Base-by-base conservation (phyloP, 2,329 filamentous ascomycete species). In the Aspergillus carbonarius region DNA sequence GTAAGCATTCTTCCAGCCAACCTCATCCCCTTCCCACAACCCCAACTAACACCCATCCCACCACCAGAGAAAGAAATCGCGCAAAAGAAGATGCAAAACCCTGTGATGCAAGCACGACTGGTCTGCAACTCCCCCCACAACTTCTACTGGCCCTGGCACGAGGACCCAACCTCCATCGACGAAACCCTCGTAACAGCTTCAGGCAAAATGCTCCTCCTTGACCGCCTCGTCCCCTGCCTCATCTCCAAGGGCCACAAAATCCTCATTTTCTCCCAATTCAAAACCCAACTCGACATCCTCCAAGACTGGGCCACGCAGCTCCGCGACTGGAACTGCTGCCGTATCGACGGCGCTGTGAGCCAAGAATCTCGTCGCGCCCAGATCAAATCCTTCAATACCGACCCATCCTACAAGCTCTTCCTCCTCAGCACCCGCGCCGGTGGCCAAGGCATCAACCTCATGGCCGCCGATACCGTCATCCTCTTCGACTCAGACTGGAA, bases 241-340 rank as follows among this genome's bases (percentile, higher is more conserved):
- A 88, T 99, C 59, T 64, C 79, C 0, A 82, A 85, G 1, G 88
- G 85, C 3, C 93, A 97, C 78, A 98, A 98, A 70, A 89, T 98
- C 27, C 84, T 99, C 47, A 92, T 99, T 53, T 99, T 99, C 75
- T 96, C 91, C 0, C 95, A 99, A 70, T 99, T 99, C 78, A 96
- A 93, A 58, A 96, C 89, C 0, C 93, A 96, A 63, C 85, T 99
- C 0, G 92, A 98, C 69, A 89, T 99, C 2, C 81, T 99, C 0
- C 87, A 96, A 62, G 89, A 93, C 56, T 99, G 96, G 77, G 92
- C 92, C 48, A 80, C 78, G 3, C 83, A 87, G n/a, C 82, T 98
- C 1, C 88, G 91, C 7, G 78, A 81, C 1, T 97, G 92, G 91
- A 84, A 87, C 1, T 83, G 89, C 23, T 96, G 93, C 69, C 91